phyloP scores from a whole-genome alignment of 1,139 yeast species.

The Dujonia santamariae region DNA sequence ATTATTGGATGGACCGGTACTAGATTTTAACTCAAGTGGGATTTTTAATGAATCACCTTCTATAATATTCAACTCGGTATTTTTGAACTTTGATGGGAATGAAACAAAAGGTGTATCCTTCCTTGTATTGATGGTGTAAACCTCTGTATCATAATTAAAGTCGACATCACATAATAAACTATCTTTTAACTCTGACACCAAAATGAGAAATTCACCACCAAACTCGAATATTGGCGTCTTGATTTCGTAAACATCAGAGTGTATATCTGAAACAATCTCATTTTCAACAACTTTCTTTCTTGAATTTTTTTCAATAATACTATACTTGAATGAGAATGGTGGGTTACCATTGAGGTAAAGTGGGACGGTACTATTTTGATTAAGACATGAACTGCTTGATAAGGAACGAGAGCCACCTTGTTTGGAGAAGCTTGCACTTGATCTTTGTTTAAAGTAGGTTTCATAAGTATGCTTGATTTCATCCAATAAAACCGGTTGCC shows the following conservation, averaged over 20 bases:
- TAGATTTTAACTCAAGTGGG: conserved; percentile 49
- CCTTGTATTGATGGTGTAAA: conserved; percentile 60
- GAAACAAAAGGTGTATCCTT: conserved; percentile 55
- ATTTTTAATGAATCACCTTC: conserved; percentile 60
- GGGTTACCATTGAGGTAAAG: conserved; percentile 70
- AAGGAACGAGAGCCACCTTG: not conserved
- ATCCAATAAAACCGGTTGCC: conserved; percentile 28
- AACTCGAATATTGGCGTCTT: conserved; percentile 49
- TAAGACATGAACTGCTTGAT: conserved; percentile 38
- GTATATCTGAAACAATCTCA: conserved; percentile 45
- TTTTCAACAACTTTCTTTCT: conserved; percentile 38
- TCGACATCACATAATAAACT: conserved; percentile 71
- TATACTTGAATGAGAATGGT: conserved; percentile 69
- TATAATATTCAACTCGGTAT: conserved; percentile 38
- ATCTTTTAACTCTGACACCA: conserved; percentile 66
- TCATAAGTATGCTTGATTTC: conserved; percentile 40
- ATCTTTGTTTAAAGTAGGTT: conserved; percentile 51
- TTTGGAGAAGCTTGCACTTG: conserved; percentile 30
- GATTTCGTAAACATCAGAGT: conserved; percentile 33
- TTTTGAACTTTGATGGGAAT: conserved; percentile 18
- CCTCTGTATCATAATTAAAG: conserved; percentile 46
- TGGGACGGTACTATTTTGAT: conserved; percentile 40
- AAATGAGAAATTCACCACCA: conserved; percentile 71
- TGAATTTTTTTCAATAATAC: conserved; percentile 35
- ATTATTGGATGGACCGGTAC: conserved; percentile 21